phyloP scores from a whole-genome alignment of 176 grass and related monocot genomes.

The Rhynchospora pubera region DNA sequence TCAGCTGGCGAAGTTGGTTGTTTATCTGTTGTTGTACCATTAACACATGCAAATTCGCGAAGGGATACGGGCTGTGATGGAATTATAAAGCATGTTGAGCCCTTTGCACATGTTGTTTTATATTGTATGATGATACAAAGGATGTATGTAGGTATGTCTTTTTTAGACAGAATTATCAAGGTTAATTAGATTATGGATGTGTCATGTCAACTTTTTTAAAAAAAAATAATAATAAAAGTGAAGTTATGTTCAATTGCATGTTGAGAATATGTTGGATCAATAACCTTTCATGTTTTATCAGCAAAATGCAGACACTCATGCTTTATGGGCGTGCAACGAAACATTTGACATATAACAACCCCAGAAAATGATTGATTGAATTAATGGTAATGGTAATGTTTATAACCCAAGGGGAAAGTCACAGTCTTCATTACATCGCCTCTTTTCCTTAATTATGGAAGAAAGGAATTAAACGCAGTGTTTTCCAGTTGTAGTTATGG shows the following conservation, averaged over 20 bases:
- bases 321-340: background rate
- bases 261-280: background rate
- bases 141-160: constrained; percentile 5
- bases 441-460: background rate
- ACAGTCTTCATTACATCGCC: background rate
- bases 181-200: constrained; percentile 8
- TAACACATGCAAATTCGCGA: background rate
- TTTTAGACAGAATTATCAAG: background rate
- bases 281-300: background rate
- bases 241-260: background rate
- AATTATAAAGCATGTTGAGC: background rate
- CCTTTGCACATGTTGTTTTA: background rate
- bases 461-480: background rate
- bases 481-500: constrained; percentile 1
- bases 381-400: background rate
- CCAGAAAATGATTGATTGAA: background rate
- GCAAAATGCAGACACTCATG: background rate
- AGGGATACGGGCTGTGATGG: background rate
- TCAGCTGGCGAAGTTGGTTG: background rate
- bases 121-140: constrained; percentile 17
- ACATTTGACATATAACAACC: background rate
- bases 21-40: constrained; percentile 18
- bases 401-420: background rate
- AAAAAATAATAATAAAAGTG: too few relatives aligned
- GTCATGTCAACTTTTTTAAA: background rate